Evolutionary conservation across 257 asterid genomes (phyloP).

Genomic region (Gentiana macrophylla): DNA sequence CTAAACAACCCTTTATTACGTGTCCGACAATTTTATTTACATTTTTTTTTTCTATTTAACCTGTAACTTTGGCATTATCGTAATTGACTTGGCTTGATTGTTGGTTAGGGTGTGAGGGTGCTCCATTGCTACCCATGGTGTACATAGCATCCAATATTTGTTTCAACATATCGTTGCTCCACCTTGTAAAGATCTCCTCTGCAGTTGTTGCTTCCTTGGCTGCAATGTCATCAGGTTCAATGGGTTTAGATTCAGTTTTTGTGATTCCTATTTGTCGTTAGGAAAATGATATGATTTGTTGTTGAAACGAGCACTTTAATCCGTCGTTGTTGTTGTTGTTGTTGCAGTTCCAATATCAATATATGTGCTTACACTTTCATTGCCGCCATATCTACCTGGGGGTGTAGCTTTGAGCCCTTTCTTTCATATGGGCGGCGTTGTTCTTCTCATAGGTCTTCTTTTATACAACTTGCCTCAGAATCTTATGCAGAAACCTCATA

Average conservation of each 20-base stretch:
- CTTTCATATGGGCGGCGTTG: conserved; percentile 52
- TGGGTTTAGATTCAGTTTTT: neutral
- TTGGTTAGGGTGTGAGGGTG: conserved; percentile 75
- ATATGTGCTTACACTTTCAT: conserved; percentile 64
- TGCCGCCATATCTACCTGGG: conserved; percentile 78
- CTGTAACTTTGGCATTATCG: no score
- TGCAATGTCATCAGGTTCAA: conserved; percentile 68
- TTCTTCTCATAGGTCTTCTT: conserved; percentile 59
- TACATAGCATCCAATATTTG: conserved; percentile 59
- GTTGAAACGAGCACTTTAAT: neutral
- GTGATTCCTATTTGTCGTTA: neutral
- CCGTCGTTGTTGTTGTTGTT: neutral
- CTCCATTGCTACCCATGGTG: conserved; percentile 66
- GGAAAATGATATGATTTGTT: neutral
- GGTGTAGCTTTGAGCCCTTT: conserved; percentile 60
- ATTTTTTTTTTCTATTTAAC: no score
- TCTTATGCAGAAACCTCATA: conserved; percentile 33
- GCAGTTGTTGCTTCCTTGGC: conserved; percentile 80
- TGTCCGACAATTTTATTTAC: no score
- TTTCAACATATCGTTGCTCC: conserved; percentile 75
- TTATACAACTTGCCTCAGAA: conserved; percentile 62
- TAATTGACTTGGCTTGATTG: neutral
- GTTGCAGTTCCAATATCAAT: conserved; percentile 67
- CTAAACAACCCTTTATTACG: no score
- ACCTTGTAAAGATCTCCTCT: conserved; percentile 58